Evolutionary conservation across 2,329 filamentous ascomycete genomes (phyloP).

Genomic region (Ophiostoma sp.): DNA sequence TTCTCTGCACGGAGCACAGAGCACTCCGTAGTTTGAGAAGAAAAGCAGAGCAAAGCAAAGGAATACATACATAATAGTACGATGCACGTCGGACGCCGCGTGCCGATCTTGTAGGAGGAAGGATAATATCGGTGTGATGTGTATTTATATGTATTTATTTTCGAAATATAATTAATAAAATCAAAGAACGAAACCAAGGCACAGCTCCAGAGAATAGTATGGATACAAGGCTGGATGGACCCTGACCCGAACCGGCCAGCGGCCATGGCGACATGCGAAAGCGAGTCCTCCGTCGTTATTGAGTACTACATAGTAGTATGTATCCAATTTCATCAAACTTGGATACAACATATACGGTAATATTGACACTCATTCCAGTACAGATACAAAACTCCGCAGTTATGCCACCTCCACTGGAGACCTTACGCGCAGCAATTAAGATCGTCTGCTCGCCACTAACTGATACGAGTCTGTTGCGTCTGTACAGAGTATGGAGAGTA

Average conservation of each 20-base stretch:
- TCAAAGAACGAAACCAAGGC: not conserved
- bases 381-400: not conserved
- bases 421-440: not conserved
- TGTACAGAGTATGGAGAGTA: not conserved
- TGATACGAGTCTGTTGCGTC: constrained; percentile 5
- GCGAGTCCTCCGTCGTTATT: not conserved
- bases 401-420: not conserved
- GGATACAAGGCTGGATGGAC: not conserved
- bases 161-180: not conserved
- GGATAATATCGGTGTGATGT: not conserved
- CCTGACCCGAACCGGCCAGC: not conserved
- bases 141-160: not conserved
- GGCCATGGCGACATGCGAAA: not conserved
- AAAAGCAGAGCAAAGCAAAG: not conserved
- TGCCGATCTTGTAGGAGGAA: not conserved
- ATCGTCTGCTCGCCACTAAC: not conserved
- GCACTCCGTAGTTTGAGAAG: not conserved
- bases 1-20: not conserved
- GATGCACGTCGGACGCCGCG: not conserved
- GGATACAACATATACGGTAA: too few relatives aligned
- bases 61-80: not conserved
- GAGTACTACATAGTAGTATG: not conserved
- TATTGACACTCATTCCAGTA: not conserved
- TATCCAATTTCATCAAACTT: not conserved
- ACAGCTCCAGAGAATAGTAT: not conserved